These are phyloP conservation scores for Larix kaempferi DNA, from an alignment of 75 land plant species.

Conservation along the genomic window DNA sequence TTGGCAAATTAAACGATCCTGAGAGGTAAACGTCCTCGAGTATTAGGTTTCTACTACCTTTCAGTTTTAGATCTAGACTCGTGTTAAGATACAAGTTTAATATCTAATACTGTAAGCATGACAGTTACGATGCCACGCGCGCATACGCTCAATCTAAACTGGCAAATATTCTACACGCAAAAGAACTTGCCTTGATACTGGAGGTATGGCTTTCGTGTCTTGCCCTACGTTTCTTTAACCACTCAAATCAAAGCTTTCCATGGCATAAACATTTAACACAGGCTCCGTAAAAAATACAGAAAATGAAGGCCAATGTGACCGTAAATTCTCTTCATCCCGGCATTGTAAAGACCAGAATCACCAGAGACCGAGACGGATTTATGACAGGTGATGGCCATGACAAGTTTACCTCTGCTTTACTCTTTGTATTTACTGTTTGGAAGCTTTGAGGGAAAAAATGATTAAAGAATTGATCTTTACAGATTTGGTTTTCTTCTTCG, in stretches of 20 bases:
- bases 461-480: too few relatives aligned
- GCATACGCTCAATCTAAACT: conserved; percentile 87
- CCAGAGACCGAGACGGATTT: conserved; percentile 54
- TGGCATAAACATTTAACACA: conserved; percentile 20
- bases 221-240: background rate
- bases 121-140: conserved; percentile 47
- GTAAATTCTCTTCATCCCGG: conserved; percentile 90
- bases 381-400: conserved; percentile 39
- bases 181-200: conserved; percentile 50
- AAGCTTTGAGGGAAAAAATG: too few relatives aligned
- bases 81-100: too few relatives aligned
- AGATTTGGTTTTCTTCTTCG: conserved; percentile 4
- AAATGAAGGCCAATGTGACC: conserved; percentile 66
- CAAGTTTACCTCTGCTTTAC: too few relatives aligned
- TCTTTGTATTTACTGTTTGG: too few relatives aligned
- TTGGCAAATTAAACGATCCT: conserved; percentile 35
- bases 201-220: background rate
- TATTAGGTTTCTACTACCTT: too few relatives aligned
- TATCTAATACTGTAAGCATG: background rate
- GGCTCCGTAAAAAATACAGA: conserved; percentile 20
- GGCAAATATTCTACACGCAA: conserved; percentile 77
- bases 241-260: conserved; percentile 17
- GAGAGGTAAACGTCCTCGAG: conserved; percentile 13
- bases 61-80: too few relatives aligned
- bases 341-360: conserved; percentile 61